Percentiles rank a stretch among this genome's conserved stretches.
Conservation (phyloP, 2,329 filamentous ascomycete genomes). For the Arthrinium puccinioides region DNA sequence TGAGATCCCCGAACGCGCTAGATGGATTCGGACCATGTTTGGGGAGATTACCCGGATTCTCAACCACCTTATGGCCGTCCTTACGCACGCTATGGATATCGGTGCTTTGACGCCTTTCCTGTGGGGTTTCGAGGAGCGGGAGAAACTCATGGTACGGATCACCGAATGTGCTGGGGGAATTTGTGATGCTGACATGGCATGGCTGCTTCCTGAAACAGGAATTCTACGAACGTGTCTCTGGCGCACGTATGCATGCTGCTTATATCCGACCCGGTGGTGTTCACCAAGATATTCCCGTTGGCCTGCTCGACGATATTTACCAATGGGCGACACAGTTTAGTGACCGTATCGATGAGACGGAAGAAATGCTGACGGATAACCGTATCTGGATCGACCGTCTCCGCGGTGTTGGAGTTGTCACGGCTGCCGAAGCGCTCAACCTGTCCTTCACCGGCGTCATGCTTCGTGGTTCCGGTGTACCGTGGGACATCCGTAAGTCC, state of each 20-base stretch:
- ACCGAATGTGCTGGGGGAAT: too few species aligned
- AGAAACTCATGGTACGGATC: conserved; percentile 88
- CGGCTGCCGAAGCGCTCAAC: conserved; percentile 86
- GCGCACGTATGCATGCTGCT: conserved; percentile 91
- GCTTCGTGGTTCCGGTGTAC: conserved; percentile 92
- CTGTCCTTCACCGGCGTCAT: conserved; percentile 95
- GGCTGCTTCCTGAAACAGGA: too few species aligned
- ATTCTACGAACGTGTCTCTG: conserved; percentile 99
- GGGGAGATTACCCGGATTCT: conserved; percentile 88
- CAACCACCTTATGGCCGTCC: conserved; percentile 96
- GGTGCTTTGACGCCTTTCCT: conserved; percentile 96
- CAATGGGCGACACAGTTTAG: conserved; percentile 99
- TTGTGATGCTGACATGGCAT: too few species aligned
- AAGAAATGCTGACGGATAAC: conserved; percentile 98
- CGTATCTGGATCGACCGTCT: conserved; percentile 97
- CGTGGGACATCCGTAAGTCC: conserved; percentile 94
- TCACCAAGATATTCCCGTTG: conserved; percentile 87
- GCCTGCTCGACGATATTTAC: conserved; percentile 96
- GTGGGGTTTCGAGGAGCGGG: conserved; percentile 99
- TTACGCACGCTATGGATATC: conserved; percentile 98
- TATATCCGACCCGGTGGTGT: conserved; percentile 97
- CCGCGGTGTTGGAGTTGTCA: conserved; percentile 84
- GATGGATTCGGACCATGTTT: conserved; percentile 95
- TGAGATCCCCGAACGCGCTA: conserved; percentile 89
- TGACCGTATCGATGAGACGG: conserved; percentile 96